phyloP scores from a whole-genome alignment of 805 yeast species.

The Spathaspora sp. region DNA sequence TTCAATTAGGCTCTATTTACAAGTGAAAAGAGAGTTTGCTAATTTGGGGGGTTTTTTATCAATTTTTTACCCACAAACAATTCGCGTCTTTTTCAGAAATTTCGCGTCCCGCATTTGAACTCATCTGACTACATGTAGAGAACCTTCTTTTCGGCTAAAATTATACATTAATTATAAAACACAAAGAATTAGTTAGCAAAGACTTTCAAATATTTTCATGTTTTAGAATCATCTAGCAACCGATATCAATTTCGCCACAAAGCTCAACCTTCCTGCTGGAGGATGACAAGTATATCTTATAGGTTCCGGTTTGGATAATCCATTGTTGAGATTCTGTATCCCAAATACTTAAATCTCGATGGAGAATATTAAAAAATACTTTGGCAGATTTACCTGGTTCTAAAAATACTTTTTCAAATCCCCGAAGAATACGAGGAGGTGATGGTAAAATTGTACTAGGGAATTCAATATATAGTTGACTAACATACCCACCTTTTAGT shows the following conservation, averaged over 20 bases:
- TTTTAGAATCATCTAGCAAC: conserved; percentile 11
- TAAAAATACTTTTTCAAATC: conserved; percentile 52
- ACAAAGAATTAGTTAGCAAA: neutral
- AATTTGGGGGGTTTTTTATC: neutral
- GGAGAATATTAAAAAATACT: conserved; percentile 41
- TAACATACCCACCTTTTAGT: conserved; percentile 44
- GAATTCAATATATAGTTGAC: conserved; percentile 51
- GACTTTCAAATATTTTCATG: neutral
- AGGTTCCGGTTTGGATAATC: conserved; percentile 55
- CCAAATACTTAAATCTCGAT: conserved; percentile 57
- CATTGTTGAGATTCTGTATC: conserved; percentile 53
- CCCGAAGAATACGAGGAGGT: conserved; percentile 51
- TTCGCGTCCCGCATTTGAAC: neutral
- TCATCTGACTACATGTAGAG: neutral
- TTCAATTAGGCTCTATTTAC: neutral
- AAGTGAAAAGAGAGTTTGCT: neutral
- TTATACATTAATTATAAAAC: neutral
- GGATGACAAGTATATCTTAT: conserved; percentile 48
- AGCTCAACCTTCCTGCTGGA: conserved; percentile 46
- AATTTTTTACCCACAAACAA: neutral
- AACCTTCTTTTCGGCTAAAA: neutral
- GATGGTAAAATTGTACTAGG: conserved; percentile 47
- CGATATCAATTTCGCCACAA: conserved; percentile 43
- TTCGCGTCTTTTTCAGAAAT: neutral
- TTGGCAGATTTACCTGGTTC: conserved; percentile 36